phyloP scores from a whole-genome alignment of 352 stramenopile species.

The Saprolegnia parasitica region DNA sequence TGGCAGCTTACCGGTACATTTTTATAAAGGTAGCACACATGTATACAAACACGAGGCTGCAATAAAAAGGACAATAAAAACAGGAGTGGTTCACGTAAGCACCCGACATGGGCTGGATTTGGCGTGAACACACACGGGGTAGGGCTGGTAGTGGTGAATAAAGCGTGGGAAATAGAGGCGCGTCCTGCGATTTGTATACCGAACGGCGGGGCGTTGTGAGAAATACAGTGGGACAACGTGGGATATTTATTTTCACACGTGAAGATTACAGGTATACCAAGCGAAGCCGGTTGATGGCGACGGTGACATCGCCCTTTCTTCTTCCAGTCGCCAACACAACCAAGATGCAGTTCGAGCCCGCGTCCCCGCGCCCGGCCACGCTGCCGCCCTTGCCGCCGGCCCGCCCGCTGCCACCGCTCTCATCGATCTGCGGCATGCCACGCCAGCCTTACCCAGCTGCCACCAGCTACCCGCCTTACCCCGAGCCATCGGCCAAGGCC shows the following conservation, averaged over 20 bases:
- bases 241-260: background rate
- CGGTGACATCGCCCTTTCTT: too few species aligned
- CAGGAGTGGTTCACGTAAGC: conserved; percentile 17
- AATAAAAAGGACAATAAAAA: too few species aligned
- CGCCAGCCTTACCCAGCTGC: too few species aligned
- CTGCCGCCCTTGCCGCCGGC: background rate
- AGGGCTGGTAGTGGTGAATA: background rate
- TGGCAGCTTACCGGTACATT: background rate
- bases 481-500: background rate
- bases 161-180: background rate
- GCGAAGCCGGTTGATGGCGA: background rate
- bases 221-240: background rate
- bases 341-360: background rate
- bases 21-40: background rate
- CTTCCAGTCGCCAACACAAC: background rate
- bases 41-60: conserved; percentile 1
- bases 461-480: background rate
- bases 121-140: background rate
- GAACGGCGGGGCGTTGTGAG: background rate
- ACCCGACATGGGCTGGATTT: background rate
- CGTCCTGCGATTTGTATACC: background rate
- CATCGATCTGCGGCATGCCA: background rate
- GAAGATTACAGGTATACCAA: background rate
- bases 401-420: background rate
- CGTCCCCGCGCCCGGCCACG: background rate